Percentiles rank a stretch among this genome's conserved stretches.
These are phyloP conservation scores for Geotrichum aggregatum DNA, from an alignment of 1,139 yeast species.

Conservation along the genomic window DNA sequence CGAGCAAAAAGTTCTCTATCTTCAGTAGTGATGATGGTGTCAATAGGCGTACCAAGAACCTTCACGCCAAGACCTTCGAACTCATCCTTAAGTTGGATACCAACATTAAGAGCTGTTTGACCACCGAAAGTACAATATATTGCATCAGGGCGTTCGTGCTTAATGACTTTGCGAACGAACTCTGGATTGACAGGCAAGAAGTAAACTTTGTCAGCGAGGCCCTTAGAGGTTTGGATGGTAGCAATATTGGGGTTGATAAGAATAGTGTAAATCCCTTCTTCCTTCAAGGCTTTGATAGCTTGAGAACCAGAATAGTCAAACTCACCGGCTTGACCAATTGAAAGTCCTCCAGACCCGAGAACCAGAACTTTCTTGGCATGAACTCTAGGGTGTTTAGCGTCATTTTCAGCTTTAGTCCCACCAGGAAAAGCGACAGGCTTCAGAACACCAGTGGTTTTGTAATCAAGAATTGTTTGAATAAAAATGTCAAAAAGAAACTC, in stretches of 20 bases:
- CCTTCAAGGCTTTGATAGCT: constrained; percentile 70
- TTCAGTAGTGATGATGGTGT: constrained; percentile 93
- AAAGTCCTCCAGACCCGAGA: constrained; percentile 96
- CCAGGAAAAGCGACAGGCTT: constrained; percentile 89
- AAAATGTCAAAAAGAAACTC: constrained; percentile 95
- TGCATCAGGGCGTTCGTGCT: constrained; percentile 95
- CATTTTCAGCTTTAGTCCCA: constrained; percentile 68
- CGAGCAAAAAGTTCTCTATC: constrained; percentile 93
- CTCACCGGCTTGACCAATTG: constrained; percentile 99
- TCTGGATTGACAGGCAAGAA: constrained; percentile 94
- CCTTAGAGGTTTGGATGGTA: constrained; percentile 93
- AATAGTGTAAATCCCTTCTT: constrained; percentile 79
- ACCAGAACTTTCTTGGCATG: constrained; percentile 91
- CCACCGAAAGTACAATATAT: constrained; percentile 98
- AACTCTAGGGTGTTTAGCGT: constrained; percentile 60
- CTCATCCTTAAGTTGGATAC: constrained; percentile 92
- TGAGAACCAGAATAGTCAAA: constrained; percentile 97
- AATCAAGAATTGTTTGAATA: constrained; percentile 72
- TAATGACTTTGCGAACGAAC: constrained; percentile 89
- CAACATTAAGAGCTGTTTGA: constrained; percentile 94
- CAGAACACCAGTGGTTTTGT: constrained; percentile 52
- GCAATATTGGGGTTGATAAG: constrained; percentile 96
- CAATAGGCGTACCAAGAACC: constrained; percentile 94
- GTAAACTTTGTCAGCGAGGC: constrained; percentile 91
- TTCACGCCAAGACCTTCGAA: constrained; percentile 87